Base-by-base conservation (phyloP, 257 asterid genomes). In the Haberlea rhodopensis region DNA sequence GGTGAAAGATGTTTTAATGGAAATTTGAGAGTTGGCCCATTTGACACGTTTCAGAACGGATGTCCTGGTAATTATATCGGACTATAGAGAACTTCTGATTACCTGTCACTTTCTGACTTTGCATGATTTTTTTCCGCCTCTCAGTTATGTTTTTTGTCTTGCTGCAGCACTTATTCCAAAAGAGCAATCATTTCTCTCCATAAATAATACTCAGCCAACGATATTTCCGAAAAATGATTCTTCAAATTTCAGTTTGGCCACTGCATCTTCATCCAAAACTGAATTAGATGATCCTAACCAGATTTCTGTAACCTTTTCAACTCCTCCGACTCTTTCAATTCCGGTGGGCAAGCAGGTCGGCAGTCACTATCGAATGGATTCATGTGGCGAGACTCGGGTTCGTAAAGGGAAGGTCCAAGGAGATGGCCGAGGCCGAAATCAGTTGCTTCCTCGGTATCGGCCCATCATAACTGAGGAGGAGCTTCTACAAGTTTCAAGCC, bases 381-480 rank as follows among this genome's bases (percentile, higher is more conserved):
- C 77, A 34, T 68, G 79, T 69, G 71, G 75, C 55, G 92, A 85
- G 66, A 57, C 67, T 66, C 89, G 69, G 63, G 63, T 78, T 26
- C 79, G 81, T 19, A 79, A 57, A 76, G 85, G 77, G 27, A 84
- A 76, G 77, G 68, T 66, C 61, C 86, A 71, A 60, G 80, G 75
- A 71, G 89, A 82, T 71, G 78, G 82, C 48, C 75, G 84, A 51
- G 87, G 84, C 71, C 73, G 78, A 68, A 79, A 75, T 71, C 91
- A 78, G 65, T 76, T 89, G 73, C 88, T 84, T 69, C 83, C 91
- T 69, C 86, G 89, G 24, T 83, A 89, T 73, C 86, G 79, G 71
- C 92, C 95, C 49, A 84, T 76, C 65, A 78, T 82, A 73, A 81
- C 84, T 56, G 79, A 84, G 51, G 77, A 81, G 65, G 91, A 84